Percentiles rank a stretch among this genome's conserved stretches.
Conservation (phyloP, 78 protist genomes). For the Capsaspora owczarzaki region DNA sequence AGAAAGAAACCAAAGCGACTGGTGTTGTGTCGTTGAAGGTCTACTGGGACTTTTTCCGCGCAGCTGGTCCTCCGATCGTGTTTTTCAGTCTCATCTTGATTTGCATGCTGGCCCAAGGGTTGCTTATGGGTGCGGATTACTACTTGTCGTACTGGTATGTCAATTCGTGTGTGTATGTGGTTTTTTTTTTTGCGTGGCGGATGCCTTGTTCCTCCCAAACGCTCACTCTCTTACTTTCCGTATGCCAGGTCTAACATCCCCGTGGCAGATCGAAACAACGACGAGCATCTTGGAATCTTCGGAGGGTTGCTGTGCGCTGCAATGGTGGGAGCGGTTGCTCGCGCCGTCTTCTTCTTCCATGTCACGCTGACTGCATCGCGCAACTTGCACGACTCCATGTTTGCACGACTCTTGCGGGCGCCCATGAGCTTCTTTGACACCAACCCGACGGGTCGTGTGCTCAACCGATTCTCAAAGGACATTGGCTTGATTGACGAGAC, state of each 20-base stretch:
- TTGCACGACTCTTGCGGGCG: neutral
- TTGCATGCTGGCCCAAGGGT: neutral
- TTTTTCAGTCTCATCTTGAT: neutral
- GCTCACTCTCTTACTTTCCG: too few species aligned
- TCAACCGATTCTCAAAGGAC: conserved; percentile 18
- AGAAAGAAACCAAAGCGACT: too few species aligned
- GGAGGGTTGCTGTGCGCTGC: neutral
- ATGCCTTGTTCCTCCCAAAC: too few species aligned
- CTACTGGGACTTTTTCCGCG: neutral
- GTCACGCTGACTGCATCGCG: neutral
- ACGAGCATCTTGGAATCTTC: neutral
- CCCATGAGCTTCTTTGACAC: conserved; percentile 15
- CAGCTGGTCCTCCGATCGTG: neutral
- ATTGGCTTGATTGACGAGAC: neutral
- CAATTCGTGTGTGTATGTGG: neutral
- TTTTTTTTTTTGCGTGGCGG: neutral
- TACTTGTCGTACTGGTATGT: neutral
- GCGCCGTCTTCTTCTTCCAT: neutral
- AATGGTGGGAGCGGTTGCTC: neutral
- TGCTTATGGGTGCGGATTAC: neutral
- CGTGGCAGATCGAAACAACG: neutral
- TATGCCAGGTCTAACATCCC: too few species aligned
- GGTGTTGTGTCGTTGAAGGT: neutral
- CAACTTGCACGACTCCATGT: neutral
- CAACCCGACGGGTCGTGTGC: conserved; percentile 18